Conservation (phyloP, 2,329 filamentous ascomycete species). For the Fusarium lateritium region DNA sequence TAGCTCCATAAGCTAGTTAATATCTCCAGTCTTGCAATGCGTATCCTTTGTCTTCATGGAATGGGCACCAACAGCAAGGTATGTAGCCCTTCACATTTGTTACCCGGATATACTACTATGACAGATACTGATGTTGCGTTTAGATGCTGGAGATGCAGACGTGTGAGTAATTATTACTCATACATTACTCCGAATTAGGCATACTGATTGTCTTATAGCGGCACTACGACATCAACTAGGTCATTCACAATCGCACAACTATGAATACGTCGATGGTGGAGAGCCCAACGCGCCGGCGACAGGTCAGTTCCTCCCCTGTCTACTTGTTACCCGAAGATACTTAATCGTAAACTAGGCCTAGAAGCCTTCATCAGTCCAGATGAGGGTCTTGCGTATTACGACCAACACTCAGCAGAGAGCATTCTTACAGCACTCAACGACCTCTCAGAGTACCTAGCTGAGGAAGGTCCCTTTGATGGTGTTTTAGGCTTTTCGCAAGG, state of each 20-base stretch:
- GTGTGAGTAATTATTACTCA: background rate
- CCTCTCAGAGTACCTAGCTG: background rate
- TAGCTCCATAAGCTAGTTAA: background rate
- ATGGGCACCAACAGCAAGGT: constrained; percentile 18
- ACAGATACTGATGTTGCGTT: background rate
- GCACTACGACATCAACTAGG: constrained; percentile 8
- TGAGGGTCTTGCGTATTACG: background rate
- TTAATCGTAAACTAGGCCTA: background rate
- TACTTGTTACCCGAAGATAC: background rate
- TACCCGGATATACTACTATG: too few species aligned
- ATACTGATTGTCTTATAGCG: background rate
- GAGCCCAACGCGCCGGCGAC: background rate
- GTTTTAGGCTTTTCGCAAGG: constrained; percentile 11
- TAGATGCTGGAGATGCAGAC: constrained; percentile 20
- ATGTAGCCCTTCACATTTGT: background rate
- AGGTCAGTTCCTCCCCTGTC: background rate
- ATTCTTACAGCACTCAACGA: background rate
- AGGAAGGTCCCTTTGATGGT: constrained; percentile 12
- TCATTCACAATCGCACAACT: constrained; percentile 11
- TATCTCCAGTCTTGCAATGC: background rate
- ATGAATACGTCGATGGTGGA: constrained; percentile 12
- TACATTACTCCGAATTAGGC: background rate
- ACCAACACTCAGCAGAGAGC: constrained; percentile 1
- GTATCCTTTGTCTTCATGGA: constrained; percentile 17
- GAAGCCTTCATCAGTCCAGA: constrained; percentile 5